These are phyloP conservation scores for Coemansia sp. DNA, from an alignment of 192 early-diverging fungal species.

Conservation along the genomic window DNA sequence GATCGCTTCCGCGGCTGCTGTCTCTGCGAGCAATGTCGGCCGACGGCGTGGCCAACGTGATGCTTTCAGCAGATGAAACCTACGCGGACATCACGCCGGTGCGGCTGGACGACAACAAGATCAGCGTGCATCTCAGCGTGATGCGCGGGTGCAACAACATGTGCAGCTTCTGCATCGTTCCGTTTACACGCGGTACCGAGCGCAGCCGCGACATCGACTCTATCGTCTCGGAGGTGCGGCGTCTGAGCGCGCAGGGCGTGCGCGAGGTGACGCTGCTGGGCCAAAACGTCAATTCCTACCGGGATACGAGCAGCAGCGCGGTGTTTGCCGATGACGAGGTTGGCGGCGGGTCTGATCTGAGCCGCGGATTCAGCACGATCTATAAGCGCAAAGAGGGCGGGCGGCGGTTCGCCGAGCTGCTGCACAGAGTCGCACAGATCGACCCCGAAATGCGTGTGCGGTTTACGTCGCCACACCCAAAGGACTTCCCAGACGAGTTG, in stretches of 20 bases:
- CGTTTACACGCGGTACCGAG: constrained; percentile 75
- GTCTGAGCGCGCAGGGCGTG: constrained; percentile 66
- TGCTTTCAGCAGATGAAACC: constrained; percentile 79
- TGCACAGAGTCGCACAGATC: constrained; percentile 65
- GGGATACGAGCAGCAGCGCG: constrained; percentile 64
- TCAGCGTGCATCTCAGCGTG: constrained; percentile 70
- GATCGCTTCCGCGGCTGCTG: constrained; percentile 71
- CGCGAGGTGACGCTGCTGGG: constrained; percentile 69
- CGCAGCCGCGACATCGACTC: constrained; percentile 70
- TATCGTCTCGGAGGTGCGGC: constrained; percentile 64
- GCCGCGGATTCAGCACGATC: constrained; percentile 72
- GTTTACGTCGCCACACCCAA: constrained; percentile 79
- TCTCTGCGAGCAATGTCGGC: constrained; percentile 63
- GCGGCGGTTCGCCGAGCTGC: constrained; percentile 70
- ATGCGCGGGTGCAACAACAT: constrained; percentile 86
- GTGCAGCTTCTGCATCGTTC: constrained; percentile 80
- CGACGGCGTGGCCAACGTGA: constrained; percentile 74
- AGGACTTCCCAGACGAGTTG: constrained; percentile 75
- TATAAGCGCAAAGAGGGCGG: constrained; percentile 76
- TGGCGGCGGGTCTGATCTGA: constrained; percentile 51
- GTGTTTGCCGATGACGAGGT: constrained; percentile 34
- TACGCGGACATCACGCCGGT: constrained; percentile 78
- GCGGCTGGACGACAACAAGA: constrained; percentile 62
- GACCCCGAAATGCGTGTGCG: constrained; percentile 77
- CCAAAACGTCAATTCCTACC: constrained; percentile 80